Conservation (phyloP, 345 rosid species). For the Pugionium dolabratum region DNA sequence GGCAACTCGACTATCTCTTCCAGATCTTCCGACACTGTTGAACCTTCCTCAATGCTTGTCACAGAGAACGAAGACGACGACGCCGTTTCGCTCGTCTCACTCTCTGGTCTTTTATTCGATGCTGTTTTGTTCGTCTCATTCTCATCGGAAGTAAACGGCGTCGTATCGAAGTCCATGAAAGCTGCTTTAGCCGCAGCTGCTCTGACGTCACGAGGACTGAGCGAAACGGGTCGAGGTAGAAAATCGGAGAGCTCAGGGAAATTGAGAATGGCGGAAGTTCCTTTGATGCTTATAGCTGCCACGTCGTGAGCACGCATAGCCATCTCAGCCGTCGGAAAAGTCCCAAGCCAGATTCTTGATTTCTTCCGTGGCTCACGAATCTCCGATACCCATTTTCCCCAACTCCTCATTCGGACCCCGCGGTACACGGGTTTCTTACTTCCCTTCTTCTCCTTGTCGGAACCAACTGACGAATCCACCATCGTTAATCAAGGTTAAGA, state of each 20-base stretch:
- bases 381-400: constrained; percentile 99
- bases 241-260: constrained; percentile 72
- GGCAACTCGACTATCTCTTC: constrained; percentile 79
- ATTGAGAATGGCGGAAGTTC: constrained; percentile 76
- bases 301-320: constrained; percentile 99
- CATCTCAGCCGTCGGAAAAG: constrained; percentile 88
- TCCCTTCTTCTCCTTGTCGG: constrained; percentile 33
- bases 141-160: not conserved
- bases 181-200: constrained; percentile 96
- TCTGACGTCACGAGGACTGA: constrained; percentile 77
- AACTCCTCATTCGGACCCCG: constrained; percentile 87
- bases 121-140: not conserved
- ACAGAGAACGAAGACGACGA: constrained; percentile 22
- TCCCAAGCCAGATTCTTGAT: constrained; percentile 94
- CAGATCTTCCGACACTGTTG: constrained; percentile 54
- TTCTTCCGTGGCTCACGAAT: constrained; percentile 94
- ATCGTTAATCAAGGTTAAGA: not conserved
- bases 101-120: not conserved
- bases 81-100: constrained; percentile 1
- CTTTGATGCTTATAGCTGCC: constrained; percentile 83
- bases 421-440: constrained; percentile 62
- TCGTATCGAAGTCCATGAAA: constrained; percentile 48
- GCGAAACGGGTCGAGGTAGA: constrained; percentile 73
- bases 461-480: constrained; percentile 26
- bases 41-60: constrained; percentile 42